Evolutionary conservation across 2,329 filamentous ascomycete genomes (phyloP), one percentile per base, ranked within the genome.

Genomic region (Paecilomyces fulvus): DNA sequence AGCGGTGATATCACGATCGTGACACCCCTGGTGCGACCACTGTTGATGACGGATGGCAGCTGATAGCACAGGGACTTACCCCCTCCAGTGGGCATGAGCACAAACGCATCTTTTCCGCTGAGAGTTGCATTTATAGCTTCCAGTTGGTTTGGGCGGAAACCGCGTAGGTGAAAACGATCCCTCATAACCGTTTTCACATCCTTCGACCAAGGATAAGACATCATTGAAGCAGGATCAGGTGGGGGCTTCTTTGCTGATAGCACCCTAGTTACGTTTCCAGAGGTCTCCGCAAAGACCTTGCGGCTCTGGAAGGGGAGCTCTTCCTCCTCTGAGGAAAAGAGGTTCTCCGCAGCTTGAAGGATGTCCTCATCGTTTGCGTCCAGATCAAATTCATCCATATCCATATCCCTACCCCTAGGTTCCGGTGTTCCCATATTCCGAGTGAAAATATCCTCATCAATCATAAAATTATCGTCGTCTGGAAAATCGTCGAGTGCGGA

Each of bases 1-100:
- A 99, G 76, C 2, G 94, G 94, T 0, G 92, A 97, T n/a, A 99
- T 84, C 2, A 99, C 94, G 55, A 99, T 81, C 0, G 92, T 97
- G 23, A 99, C 85, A 3, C 94, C 95, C 46, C 60, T 64, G 0
- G 92, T 97, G 64, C 82, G 88, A 49, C 94, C 94, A 50, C 84
- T 88, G 51, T 80, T 83, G 30, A 99, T 80, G 20, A 97, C 83
- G 1, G 94, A 90, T 12, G 94, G 95, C 11, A 99, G 77, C 70
- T 99, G 95, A 70, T 99, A 99, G 71, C 94, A 97, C 1, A 99
- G 79, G 1, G 92, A 97, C 70, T 99, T 99, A 48, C 94, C 94
- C 58, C 94, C 94, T 54, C 94, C 94, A 0, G 94, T 99, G 2
- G 95, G 94, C 94, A 99, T 99, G 43, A 99, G 79, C 14, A 99